These are phyloP conservation scores for Tetrapisispora phaffii DNA, from an alignment of 805 yeast species.

Conservation along the genomic window DNA sequence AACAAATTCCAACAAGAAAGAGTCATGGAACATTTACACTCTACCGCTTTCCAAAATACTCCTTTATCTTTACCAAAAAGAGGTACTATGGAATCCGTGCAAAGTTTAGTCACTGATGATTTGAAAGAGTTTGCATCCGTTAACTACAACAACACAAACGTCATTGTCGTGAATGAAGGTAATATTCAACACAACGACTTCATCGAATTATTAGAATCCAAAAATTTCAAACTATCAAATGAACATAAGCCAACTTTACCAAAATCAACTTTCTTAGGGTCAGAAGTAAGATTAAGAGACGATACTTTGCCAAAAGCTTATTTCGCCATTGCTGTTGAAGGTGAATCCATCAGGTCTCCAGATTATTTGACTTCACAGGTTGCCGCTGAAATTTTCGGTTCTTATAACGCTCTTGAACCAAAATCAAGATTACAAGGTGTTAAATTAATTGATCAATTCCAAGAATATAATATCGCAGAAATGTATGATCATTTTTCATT, in stretches of 20 bases:
- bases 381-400: slow-evolving; percentile 55
- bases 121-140: slow-evolving; percentile 44
- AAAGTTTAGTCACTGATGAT: slow-evolving; percentile 50
- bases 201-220: slow-evolving; percentile 52
- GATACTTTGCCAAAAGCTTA: slow-evolving; percentile 77
- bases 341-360: slow-evolving; percentile 55
- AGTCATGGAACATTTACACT: slow-evolving; percentile 65
- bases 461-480: slow-evolving; percentile 65
- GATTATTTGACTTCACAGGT: slow-evolving; percentile 64
- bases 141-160: slow-evolving; percentile 52
- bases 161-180: slow-evolving; percentile 62
- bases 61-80: slow-evolving; percentile 65
- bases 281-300: slow-evolving; percentile 81
- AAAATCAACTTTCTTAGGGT: slow-evolving; percentile 65
- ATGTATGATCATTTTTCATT: slow-evolving; percentile 60
- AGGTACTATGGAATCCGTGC: slow-evolving; percentile 62
- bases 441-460: slow-evolving; percentile 58
- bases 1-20: slow-evolving; percentile 39
- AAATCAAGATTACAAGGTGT: slow-evolving; percentile 51
- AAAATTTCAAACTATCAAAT: slow-evolving; percentile 32
- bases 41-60: slow-evolving; percentile 82
- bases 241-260: slow-evolving; percentile 42
- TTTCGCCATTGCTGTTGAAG: slow-evolving; percentile 64
- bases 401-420: slow-evolving; percentile 46
- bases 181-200: slow-evolving; percentile 59